Evolutionary conservation across 352 stramenopile genomes (phyloP).

Genomic region (Globisporangium uncinulatum): DNA sequence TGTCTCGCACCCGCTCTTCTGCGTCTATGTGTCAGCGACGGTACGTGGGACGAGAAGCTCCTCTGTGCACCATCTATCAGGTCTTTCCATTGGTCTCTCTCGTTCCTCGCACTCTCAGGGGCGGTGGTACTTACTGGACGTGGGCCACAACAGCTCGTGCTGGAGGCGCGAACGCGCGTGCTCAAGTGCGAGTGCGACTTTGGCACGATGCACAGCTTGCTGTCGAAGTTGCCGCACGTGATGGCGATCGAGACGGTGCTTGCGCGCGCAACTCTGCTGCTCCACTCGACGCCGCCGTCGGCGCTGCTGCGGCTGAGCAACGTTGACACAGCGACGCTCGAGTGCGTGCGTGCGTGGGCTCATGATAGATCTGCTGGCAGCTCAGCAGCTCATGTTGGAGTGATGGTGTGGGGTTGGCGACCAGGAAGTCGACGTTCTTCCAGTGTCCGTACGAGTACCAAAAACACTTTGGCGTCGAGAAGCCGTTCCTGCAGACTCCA

Average conservation of each 20-base stretch:
- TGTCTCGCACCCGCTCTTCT: slow-evolving; percentile 89
- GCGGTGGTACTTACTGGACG: not conserved
- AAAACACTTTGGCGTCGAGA: slow-evolving; percentile 7
- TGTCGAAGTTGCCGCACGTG: slow-evolving; percentile 65
- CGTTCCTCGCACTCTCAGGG: not conserved
- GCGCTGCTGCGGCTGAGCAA: slow-evolving; percentile 27
- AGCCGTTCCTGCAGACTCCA: slow-evolving; percentile 1
- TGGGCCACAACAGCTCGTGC: slow-evolving; percentile 26
- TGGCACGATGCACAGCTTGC: slow-evolving; percentile 62
- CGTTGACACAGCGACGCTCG: slow-evolving; percentile 7
- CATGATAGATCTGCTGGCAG: slow-evolving; percentile 83
- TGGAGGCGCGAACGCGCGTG: slow-evolving; percentile 47
- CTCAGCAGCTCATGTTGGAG: slow-evolving; percentile 53
- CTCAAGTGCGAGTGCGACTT: slow-evolving; percentile 75
- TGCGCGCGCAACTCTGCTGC: slow-evolving; percentile 36
- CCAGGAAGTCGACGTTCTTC: slow-evolving; percentile 87
- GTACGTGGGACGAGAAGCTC: slow-evolving; percentile 14
- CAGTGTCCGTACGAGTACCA: slow-evolving; percentile 10
- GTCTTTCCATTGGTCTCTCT: not conserved
- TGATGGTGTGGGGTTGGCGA: slow-evolving; percentile 88
- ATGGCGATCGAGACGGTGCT: slow-evolving; percentile 74
- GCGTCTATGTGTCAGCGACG: slow-evolving; percentile 87
- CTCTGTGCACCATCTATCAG: not conserved
- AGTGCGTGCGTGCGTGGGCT: slow-evolving; percentile 14
- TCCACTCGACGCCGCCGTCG: slow-evolving; percentile 47